These are phyloP conservation scores for Rhizopogon rudus DNA, from an alignment of 768 basidiomycete genomes.

Conservation along the genomic window DNA sequence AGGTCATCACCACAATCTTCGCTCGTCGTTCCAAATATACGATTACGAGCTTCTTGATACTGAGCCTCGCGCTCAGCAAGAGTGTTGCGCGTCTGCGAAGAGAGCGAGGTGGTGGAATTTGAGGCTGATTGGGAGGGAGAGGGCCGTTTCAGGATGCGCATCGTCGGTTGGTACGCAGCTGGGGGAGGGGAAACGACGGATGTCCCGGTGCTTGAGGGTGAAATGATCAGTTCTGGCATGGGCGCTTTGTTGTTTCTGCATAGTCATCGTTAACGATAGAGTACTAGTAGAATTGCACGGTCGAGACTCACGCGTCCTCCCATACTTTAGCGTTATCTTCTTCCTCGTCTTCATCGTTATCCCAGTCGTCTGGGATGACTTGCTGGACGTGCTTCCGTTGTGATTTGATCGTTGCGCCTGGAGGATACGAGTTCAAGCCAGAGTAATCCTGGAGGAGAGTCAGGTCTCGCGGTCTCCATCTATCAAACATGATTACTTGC, in stretches of 20 bases:
- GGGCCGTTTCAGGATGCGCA: conserved; percentile 74
- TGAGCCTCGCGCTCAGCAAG: conserved; percentile 66
- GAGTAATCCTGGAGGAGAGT: conserved; percentile 1
- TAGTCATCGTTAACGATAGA: neutral
- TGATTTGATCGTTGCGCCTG: neutral
- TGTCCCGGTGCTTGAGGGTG: conserved; percentile 31
- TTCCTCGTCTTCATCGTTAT: conserved; percentile 43
- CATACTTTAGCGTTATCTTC: conserved; percentile 51
- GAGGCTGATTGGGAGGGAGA: conserved; percentile 24
- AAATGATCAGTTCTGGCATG: conserved; percentile 61
- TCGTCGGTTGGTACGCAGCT: conserved; percentile 53
- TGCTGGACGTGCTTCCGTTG: conserved; percentile 1
- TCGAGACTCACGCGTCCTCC: conserved; percentile 60
- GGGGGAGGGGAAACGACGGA: conserved; percentile 44
- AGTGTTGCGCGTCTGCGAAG: conserved; percentile 21
- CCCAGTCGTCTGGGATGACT: conserved; percentile 52
- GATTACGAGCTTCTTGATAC: conserved; percentile 67
- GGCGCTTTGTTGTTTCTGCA: conserved; percentile 55
- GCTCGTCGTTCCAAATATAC: conserved; percentile 54
- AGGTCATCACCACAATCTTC: conserved; percentile 2
- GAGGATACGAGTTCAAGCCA: neutral
- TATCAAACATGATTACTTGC: neutral
- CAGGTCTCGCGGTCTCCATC: neutral
- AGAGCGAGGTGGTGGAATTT: conserved; percentile 6
- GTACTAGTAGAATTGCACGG: neutral